phyloP scores from a whole-genome alignment of 2,329 filamentous ascomycete genomes.

The Thielaviopsis euricoi region DNA sequence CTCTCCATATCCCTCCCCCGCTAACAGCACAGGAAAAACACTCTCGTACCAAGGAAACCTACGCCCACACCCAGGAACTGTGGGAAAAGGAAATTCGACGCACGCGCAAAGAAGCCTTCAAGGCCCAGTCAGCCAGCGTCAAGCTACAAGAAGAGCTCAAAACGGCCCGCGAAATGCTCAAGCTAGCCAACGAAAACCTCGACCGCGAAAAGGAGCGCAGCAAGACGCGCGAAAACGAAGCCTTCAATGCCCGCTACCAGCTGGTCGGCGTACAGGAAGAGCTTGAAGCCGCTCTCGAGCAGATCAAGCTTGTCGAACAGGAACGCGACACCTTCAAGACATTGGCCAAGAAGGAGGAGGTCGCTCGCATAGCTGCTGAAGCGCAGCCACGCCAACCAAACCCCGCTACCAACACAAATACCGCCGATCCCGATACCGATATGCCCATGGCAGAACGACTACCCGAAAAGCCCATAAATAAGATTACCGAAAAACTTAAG shows the following conservation, averaged over 20 bases:
- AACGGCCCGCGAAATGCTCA: slow-evolving; percentile 35
- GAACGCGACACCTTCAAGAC: slow-evolving; percentile 61
- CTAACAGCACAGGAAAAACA: slow-evolving; percentile 43
- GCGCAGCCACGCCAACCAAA: slow-evolving; percentile 22
- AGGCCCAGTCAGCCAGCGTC: slow-evolving; percentile 50
- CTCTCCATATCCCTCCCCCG: too few species aligned
- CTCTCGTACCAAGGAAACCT: slow-evolving; percentile 51
- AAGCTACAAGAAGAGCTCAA: slow-evolving; percentile 64
- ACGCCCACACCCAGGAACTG: slow-evolving; percentile 46
- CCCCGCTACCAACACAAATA: slow-evolving; percentile 40
- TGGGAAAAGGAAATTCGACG: slow-evolving; percentile 62
- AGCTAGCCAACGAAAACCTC: slow-evolving; percentile 40
- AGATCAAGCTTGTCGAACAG: slow-evolving; percentile 49
- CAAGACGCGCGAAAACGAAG: slow-evolving; percentile 48
- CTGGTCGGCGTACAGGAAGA: slow-evolving; percentile 50
- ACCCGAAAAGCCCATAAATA: slow-evolving; percentile 14
- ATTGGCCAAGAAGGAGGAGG: slow-evolving; percentile 55
- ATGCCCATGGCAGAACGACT: not conserved
- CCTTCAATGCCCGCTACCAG: slow-evolving; percentile 49
- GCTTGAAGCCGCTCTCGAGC: slow-evolving; percentile 45
- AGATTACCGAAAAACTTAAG: slow-evolving; percentile 16
- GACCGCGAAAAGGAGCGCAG: slow-evolving; percentile 47
- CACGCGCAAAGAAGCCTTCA: slow-evolving; percentile 57
- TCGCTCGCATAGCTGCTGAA: slow-evolving; percentile 55
- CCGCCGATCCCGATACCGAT: not conserved